phyloP scores from a whole-genome alignment of 2,329 filamentous ascomycete species.

The Aspergillus sp. region DNA sequence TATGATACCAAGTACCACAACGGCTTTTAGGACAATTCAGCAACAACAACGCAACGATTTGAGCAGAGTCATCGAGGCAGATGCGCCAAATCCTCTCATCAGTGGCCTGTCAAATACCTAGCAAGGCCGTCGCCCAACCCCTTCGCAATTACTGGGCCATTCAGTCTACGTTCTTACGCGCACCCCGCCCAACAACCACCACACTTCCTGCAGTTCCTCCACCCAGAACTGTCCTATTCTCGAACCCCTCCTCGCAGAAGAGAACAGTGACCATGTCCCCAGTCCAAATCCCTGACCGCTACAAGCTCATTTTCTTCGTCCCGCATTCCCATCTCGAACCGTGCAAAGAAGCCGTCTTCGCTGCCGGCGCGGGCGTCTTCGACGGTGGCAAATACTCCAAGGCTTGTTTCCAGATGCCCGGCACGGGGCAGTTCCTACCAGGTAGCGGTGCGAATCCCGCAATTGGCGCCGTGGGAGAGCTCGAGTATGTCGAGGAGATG shows the following conservation, averaged over 20 bases:
- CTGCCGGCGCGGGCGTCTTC: slow-evolving; percentile 35
- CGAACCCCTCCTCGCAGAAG: no score
- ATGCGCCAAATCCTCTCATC: background rate
- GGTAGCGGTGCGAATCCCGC: slow-evolving; percentile 32
- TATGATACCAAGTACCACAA: no score
- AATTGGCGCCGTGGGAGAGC: slow-evolving; percentile 30
- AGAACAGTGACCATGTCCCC: slow-evolving; percentile 23
- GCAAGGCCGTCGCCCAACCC: background rate
- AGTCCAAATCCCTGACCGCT: slow-evolving; percentile 17
- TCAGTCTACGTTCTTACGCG: background rate
- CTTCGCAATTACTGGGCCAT: background rate
- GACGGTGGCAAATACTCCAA: slow-evolving; percentile 35
- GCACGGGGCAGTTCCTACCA: slow-evolving; percentile 37
- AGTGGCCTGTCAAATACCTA: background rate
- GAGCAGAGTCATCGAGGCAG: background rate
- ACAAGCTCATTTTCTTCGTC: slow-evolving; percentile 40
- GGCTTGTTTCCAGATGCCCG: slow-evolving; percentile 32
- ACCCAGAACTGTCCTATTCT: background rate
- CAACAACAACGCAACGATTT: background rate
- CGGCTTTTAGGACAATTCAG: background rate
- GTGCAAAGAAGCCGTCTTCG: slow-evolving; percentile 37
- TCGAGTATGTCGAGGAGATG: slow-evolving; percentile 36
- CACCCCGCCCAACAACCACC: background rate
- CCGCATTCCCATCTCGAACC: slow-evolving; percentile 30
- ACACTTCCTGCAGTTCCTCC: background rate